Percentiles rank a stretch among this genome's conserved stretches.
Conservation (phyloP, 2,329 filamentous ascomycete species). For the Penicillium janthinellum region DNA sequence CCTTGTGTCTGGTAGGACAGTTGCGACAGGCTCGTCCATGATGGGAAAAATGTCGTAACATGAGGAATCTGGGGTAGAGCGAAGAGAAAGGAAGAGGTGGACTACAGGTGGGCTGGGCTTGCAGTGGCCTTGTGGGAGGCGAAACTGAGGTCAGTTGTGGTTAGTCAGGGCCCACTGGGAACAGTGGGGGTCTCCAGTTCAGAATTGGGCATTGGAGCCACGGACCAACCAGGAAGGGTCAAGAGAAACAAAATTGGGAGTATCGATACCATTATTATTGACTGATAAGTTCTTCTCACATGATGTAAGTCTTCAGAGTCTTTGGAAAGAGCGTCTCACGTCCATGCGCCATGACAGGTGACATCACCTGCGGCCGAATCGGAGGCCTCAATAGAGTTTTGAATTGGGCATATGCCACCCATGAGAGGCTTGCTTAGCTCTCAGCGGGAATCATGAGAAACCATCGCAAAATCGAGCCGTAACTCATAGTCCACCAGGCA, state of each 20-base stretch:
- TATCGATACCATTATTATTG: no score
- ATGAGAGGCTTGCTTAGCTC: no score
- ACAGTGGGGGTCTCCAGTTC: not conserved
- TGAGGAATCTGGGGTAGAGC: conserved; percentile 15
- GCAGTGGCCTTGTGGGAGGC: not conserved
- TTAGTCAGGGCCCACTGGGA: not conserved
- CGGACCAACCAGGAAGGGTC: not conserved
- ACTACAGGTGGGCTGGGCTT: not conserved
- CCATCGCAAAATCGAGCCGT: no score
- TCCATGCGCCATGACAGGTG: no score
- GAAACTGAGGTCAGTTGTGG: conserved; percentile 7
- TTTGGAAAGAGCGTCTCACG: no score
- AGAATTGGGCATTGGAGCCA: not conserved
- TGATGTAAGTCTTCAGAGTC: no score
- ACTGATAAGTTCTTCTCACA: no score
- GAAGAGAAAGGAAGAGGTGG: conserved; percentile 7
- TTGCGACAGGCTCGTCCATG: conserved; percentile 21
- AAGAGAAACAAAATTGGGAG: not conserved
- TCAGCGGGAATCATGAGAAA: no score
- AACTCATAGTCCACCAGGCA: no score
- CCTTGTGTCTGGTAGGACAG: conserved; percentile 13
- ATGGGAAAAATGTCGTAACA: not conserved
- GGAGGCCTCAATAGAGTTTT: no score
- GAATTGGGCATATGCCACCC: no score
- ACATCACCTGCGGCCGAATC: no score